Conservation (phyloP, 805 yeast genomes). For the Candida ulmi region DNA sequence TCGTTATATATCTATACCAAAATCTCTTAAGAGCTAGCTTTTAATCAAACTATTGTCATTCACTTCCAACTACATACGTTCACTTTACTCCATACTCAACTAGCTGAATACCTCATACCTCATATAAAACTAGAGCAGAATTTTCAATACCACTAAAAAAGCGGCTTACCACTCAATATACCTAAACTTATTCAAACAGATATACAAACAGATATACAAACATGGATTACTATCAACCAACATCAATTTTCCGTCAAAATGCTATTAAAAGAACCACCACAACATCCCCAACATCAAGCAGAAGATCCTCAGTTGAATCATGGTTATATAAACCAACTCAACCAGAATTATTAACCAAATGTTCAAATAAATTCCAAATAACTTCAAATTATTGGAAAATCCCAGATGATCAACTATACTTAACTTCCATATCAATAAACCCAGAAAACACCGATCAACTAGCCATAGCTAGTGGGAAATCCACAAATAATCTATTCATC, state of each 20-base stretch:
- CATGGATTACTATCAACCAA: constrained; percentile 19
- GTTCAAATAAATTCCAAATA: constrained; percentile 29
- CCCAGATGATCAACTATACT: constrained; percentile 31
- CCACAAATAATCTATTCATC: constrained; percentile 42
- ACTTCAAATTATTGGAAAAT: constrained; percentile 24
- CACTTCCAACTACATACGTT: too few species aligned
- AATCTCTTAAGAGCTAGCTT: too few species aligned
- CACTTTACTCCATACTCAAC: too few species aligned
- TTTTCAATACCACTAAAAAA: too few species aligned
- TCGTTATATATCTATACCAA: too few species aligned
- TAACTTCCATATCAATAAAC: constrained; percentile 38
- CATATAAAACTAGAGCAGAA: too few species aligned
- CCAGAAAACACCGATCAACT: constrained; percentile 26
- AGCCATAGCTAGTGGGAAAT: constrained; percentile 48
- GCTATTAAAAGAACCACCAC: constrained; percentile 18
- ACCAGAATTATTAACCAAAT: constrained; percentile 27
- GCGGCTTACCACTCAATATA: too few species aligned
- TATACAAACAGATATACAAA: too few species aligned
- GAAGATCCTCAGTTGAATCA: constrained; percentile 13
- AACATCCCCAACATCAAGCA: constrained; percentile 8
- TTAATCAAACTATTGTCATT: too few species aligned
- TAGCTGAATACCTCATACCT: too few species aligned
- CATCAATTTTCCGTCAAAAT: constrained; percentile 22
- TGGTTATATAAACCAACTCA: constrained; percentile 20
- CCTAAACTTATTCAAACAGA: too few species aligned